Percentiles rank a stretch among this genome's conserved stretches.
Evolutionary conservation across 192 early-diverging fungal genomes (phyloP).

Genomic region (Geosiphon pyriformis): DNA sequence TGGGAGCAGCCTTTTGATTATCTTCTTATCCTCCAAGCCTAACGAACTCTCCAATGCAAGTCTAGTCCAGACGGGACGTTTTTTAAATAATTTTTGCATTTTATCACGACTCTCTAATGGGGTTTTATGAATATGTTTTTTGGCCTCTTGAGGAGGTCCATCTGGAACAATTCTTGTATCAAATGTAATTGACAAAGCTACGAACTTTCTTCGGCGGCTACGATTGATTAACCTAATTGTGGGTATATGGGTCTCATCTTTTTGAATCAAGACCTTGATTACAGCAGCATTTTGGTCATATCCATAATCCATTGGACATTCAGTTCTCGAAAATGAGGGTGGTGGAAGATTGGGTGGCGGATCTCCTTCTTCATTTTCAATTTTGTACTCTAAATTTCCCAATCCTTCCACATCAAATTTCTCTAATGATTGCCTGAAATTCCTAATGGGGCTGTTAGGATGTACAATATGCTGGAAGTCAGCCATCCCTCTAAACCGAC

Average conservation of each 20-base stretch:
- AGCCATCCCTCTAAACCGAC: slow-evolving; percentile 58
- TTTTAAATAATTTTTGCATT: slow-evolving; percentile 32
- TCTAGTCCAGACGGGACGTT: slow-evolving; percentile 43
- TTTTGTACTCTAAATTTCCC: slow-evolving; percentile 31
- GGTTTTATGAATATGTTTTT: slow-evolving; percentile 15
- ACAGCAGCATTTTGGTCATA: slow-evolving; percentile 47
- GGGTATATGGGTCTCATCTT: slow-evolving; percentile 40
- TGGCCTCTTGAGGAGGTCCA: slow-evolving; percentile 24
- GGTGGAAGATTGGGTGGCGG: slow-evolving; percentile 50
- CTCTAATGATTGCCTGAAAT: slow-evolving; percentile 41
- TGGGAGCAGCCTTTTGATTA: slow-evolving; percentile 28
- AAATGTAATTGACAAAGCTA: slow-evolving; percentile 20
- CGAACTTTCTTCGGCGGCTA: slow-evolving; percentile 8
- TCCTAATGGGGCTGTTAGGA: slow-evolving; percentile 37
- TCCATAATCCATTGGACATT: slow-evolving; percentile 52
- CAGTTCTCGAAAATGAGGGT: slow-evolving; percentile 47
- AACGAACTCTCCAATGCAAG: slow-evolving; percentile 27
- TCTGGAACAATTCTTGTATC: slow-evolving; percentile 30
- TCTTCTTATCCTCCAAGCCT: slow-evolving; percentile 24
- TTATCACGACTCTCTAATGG: slow-evolving; percentile 19
- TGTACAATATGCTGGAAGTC: slow-evolving; percentile 57
- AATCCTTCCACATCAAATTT: slow-evolving; percentile 41
- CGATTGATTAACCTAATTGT: slow-evolving; percentile 28
- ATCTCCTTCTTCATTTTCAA: slow-evolving; percentile 30
- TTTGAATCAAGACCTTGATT: slow-evolving; percentile 40